Evolutionary conservation across 139 green algal species (phyloP).

Genomic region (Coelastrella sp.): DNA sequence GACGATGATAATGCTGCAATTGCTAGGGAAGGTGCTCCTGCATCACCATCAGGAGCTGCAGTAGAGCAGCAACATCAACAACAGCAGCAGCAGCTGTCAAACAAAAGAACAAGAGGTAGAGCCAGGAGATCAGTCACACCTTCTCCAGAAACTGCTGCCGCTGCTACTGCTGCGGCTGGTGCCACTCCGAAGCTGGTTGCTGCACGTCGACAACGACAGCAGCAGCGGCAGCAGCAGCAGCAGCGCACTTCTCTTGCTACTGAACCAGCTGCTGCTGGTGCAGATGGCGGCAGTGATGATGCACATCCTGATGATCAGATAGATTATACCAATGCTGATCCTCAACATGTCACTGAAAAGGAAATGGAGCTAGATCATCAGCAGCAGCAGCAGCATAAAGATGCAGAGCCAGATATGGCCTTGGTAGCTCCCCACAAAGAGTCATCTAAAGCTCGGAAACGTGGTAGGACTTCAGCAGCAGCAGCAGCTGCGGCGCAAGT

Average conservation of each 20-base stretch:
- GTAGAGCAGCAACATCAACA: neutral
- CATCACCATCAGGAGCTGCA: too few relatives aligned
- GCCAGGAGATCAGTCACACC: neutral
- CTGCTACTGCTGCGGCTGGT: conserved; percentile 31
- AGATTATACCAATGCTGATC: too few relatives aligned
- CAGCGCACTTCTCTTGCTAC: too few relatives aligned
- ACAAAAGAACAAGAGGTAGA: neutral
- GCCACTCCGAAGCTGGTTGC: neutral
- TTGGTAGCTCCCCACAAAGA: too few relatives aligned
- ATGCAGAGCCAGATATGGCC: neutral
- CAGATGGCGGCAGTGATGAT: too few relatives aligned
- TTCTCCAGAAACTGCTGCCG: neutral
- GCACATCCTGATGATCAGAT: too few relatives aligned
- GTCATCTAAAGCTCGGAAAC: too few relatives aligned
- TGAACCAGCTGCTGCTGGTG: neutral
- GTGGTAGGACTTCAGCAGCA: neutral
- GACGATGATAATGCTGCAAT: too few relatives aligned
- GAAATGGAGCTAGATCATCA: too few relatives aligned
- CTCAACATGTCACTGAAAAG: too few relatives aligned
- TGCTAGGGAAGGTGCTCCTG: too few relatives aligned
- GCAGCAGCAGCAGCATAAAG: neutral
- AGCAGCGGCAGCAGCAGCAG: neutral
- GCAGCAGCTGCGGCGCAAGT: too few relatives aligned
- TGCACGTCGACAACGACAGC: neutral
- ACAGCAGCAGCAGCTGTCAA: neutral